These are phyloP conservation scores for Mycena amicta DNA, from an alignment of 768 basidiomycete genomes.

Conservation along the genomic window DNA sequence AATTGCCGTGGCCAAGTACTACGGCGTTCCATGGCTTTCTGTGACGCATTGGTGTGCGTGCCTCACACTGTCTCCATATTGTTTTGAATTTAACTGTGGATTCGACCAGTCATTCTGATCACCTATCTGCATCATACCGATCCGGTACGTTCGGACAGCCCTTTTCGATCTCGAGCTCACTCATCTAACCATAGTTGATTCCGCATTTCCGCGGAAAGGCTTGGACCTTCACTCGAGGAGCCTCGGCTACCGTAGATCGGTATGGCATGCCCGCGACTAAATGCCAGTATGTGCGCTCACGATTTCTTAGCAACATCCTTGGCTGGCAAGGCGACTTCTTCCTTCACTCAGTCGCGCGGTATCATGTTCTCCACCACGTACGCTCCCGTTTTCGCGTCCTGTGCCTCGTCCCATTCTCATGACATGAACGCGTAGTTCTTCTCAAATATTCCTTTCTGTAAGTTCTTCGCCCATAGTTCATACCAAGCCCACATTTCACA, in stretches of 20 bases:
- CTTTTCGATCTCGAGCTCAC: background rate
- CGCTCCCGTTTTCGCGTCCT: background rate
- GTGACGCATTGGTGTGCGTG: conserved; percentile 22
- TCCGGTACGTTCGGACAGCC: background rate
- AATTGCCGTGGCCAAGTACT: conserved; percentile 28
- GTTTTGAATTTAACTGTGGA: background rate
- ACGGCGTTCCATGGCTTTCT: conserved; percentile 24
- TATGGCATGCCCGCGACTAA: background rate
- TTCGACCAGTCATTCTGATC: background rate
- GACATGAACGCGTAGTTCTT: background rate
- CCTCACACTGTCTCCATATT: background rate
- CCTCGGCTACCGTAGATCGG: background rate
- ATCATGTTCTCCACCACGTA: background rate
- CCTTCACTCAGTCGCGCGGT: background rate
- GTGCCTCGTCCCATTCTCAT: background rate
- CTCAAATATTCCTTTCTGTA: background rate
- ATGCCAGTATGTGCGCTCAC: background rate
- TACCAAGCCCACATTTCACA: background rate
- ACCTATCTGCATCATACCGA: background rate
- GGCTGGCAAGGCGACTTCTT: background rate
- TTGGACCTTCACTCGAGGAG: background rate
- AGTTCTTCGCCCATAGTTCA: background rate
- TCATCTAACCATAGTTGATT: background rate
- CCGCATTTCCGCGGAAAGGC: background rate
- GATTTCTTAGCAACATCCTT: background rate